These are phyloP conservation scores for Lecanicillium sp. DNA, from an alignment of 2,329 filamentous ascomycete species.

Conservation along the genomic window DNA sequence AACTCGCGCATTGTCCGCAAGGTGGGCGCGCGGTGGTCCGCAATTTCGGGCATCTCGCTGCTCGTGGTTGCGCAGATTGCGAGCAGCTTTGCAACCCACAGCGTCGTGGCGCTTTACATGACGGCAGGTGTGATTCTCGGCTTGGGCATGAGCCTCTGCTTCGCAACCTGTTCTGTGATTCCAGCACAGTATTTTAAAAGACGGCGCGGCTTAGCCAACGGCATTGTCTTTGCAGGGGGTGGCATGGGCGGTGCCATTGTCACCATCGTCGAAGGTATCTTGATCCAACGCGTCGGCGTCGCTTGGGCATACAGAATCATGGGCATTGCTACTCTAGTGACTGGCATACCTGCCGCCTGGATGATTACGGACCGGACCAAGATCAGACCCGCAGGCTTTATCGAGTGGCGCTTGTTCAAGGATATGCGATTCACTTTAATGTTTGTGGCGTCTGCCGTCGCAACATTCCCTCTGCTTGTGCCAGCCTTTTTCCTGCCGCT, in stretches of 20 bases:
- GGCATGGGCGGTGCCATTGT: constrained; percentile 12
- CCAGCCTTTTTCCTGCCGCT: constrained; percentile 53
- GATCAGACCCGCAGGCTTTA: constrained; percentile 24
- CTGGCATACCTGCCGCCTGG: constrained; percentile 7
- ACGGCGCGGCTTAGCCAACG: constrained; percentile 10
- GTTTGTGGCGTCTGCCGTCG: constrained; percentile 43
- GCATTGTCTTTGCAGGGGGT: constrained; percentile 10
- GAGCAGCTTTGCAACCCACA: constrained; percentile 5
- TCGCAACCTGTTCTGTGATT: constrained; percentile 9
- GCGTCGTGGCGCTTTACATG: constrained; percentile 7
- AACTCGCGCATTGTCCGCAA: constrained; percentile 2
- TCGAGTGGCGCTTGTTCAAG: constrained; percentile 43
- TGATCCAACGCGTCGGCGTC: constrained; percentile 9
- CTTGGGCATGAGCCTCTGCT: constrained; percentile 9
- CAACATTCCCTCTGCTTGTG: constrained; percentile 49
- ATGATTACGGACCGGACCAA: constrained; percentile 14
- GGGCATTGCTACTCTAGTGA: constrained; percentile 7
- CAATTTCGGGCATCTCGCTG: constrained; percentile 3
- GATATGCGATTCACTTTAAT: constrained; percentile 41
- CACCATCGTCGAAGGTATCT: constrained; percentile 7
- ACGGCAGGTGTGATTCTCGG: constrained; percentile 9
- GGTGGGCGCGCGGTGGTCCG: constrained; percentile 5
- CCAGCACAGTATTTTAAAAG: constrained; percentile 11
- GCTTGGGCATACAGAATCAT: constrained; percentile 11
- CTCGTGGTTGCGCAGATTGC: constrained; percentile 2